Evolutionary conservation across 1,284 basidiomycete species (phyloP), one percentile per base, ranked within the genome.

Genomic region (Trichosporon asahii): DNA sequence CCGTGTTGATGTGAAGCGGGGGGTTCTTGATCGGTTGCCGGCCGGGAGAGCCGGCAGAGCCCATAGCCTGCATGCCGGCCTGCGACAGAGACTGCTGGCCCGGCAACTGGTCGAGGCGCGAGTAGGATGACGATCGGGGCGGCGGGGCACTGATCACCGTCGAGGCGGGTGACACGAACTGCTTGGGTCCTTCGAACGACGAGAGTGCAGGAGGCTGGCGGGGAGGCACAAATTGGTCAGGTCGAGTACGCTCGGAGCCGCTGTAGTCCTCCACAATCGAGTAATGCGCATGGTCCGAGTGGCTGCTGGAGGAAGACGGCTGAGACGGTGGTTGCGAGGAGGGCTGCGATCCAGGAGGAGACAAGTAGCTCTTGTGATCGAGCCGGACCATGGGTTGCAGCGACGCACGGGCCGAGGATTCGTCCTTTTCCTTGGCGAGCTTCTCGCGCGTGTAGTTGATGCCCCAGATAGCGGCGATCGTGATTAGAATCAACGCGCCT

Each of bases 401-500:
- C 37, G 35, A 64, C 21, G 37, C 18, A 40, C 57, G 57, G n/a
- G 57, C 66, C 8, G 57, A 27, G n/a, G 37, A 46, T 29, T 67
- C 66, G 40, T 67, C 61, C 55, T 21, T 31, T 3, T 63, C 27
- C 27, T 55, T 60, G 6, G 31, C 61, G 21, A 63, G 31, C 44
- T 69, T 72, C 18, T 49, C 31, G 4, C 53, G 64, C 14, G 35
- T 29, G 68, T 68, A 55, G 55, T 60, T 57, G 44, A 27, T 37
- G 11, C 60, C 11, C 64, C 70, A 53, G 55, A 71, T 21, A 11
- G 40, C 14, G 49, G 44, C 23, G 21, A 68, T 49, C 3, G 67
- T 4, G 25, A 68, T 23, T 18, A 73, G 67, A 40, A 73, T 68
- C 44, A 68, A 9, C 29, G n/a, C 67, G 44, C 69, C 72, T 70